Conservation (phyloP, 768 basidiomycete genomes). For the Termitomyces sp. region DNA sequence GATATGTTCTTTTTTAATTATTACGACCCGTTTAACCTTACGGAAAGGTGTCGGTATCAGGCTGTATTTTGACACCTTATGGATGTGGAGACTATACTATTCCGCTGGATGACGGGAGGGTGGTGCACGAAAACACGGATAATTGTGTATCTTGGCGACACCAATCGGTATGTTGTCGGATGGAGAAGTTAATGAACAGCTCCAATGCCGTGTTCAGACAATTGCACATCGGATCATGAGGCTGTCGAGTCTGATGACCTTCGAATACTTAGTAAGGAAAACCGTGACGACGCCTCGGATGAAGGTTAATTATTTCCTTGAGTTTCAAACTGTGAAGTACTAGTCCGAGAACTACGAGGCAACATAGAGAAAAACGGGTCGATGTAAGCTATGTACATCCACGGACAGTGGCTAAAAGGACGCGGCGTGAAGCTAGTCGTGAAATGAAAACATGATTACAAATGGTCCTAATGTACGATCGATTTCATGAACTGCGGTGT, state of each 20-base stretch:
- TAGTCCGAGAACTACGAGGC: neutral
- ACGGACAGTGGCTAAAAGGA: neutral
- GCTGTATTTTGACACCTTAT: neutral
- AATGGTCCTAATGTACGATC: neutral
- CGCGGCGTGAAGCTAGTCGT: too few species aligned
- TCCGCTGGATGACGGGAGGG: neutral
- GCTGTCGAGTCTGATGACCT: neutral
- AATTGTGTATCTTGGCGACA: neutral
- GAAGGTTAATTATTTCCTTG: neutral
- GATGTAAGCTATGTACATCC: too few species aligned
- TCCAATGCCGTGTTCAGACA: neutral
- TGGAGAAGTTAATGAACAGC: neutral
- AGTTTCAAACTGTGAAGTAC: neutral
- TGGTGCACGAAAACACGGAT: neutral
- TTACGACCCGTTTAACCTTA: too few species aligned
- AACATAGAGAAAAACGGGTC: neutral
- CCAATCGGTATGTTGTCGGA: slow-evolving; percentile 4
- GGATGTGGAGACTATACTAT: neutral
- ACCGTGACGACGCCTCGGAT: too few species aligned
- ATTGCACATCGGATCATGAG: neutral
- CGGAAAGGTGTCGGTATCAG: neutral
- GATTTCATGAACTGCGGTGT: neutral
- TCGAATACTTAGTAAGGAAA: neutral
- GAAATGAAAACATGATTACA: neutral
- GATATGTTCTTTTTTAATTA: too few species aligned